Evolutionary conservation across 768 basidiomycete genomes (phyloP), one percentile per base, ranked within the genome.

Genomic region (Kwoniella europaea): DNA sequence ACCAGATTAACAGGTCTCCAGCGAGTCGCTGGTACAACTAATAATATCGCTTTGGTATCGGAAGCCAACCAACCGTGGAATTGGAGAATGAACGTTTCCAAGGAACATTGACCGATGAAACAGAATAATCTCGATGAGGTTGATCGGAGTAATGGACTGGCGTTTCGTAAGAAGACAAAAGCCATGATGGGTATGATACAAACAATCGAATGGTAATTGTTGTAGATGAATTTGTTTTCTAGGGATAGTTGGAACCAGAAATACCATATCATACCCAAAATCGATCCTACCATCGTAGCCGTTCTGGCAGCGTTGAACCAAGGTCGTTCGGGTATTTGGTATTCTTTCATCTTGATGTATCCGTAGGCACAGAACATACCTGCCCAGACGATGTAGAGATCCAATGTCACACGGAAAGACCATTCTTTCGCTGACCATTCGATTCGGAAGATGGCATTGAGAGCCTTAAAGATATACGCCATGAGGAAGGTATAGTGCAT

Each of bases 51-150:
- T 81, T 91, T 91, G 42, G 90, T 92, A 76, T 94, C 92, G 3
- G 87, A 91, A 0, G 91, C 93, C 43, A 94, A 86, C 92, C 92
- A 94, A 55, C 92, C 84, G 78, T 84, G 93, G 82, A 90, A 95
- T 79, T 96, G 93, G 68, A 95, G 88, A 78, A 95, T 91, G 82
- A 94, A 97, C 0, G 93, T 91, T 84, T 97, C 94, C 65, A 96
- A 87, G 4, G 93, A 94, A 83, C 92, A 94, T 79, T 86, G 89
- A 52, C 94, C 94, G 63, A 95, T 86, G 84, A 92, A 93, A 27
- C 89, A 89, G 84, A 94, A 95, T 35, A 88, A 83, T 15, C 85
- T 86, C 12, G 90, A 91, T 22, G 88, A 88, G 46, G 86, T 87
- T 2, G 91, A 91, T 52, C 94, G 90, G 55, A 95, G 85, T 62